Conservation (phyloP, 495 filamentous ascomycete genomes). For the Paragyromitra xinjiangensis region DNA sequence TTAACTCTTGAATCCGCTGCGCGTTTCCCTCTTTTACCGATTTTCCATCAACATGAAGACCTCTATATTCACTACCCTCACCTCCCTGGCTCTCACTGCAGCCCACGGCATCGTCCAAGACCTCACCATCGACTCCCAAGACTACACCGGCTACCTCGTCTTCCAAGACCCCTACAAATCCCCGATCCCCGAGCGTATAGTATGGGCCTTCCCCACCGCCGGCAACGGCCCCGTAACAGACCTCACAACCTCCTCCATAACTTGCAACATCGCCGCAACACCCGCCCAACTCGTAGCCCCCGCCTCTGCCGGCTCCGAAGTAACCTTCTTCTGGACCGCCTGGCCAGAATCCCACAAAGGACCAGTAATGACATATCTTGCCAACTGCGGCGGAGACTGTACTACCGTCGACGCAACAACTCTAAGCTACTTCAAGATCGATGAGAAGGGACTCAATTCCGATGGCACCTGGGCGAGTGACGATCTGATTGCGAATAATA, state of each 20-base stretch:
- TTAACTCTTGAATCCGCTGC: background rate
- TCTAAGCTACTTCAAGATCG: slow-evolving; percentile 65
- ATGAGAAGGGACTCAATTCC: slow-evolving; percentile 60
- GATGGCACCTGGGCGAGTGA: slow-evolving; percentile 58
- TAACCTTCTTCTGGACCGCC: slow-evolving; percentile 71
- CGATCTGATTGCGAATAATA: slow-evolving; percentile 44
- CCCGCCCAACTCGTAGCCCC: slow-evolving; percentile 65
- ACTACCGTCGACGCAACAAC: slow-evolving; percentile 69
- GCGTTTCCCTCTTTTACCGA: slow-evolving; percentile 10
- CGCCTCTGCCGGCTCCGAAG: slow-evolving; percentile 65
- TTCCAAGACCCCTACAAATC: slow-evolving; percentile 58
- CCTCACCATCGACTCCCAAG: slow-evolving; percentile 67
- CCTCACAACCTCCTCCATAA: slow-evolving; percentile 67
- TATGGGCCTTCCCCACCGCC: slow-evolving; percentile 62
- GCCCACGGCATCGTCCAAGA: slow-evolving; percentile 72
- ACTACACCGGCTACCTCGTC: slow-evolving; percentile 64
- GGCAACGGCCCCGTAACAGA: slow-evolving; percentile 67
- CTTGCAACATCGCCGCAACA: slow-evolving; percentile 71
- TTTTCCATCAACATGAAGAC: slow-evolving; percentile 38
- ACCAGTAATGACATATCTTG: slow-evolving; percentile 76
- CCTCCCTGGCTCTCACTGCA: slow-evolving; percentile 63
- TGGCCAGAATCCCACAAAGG: slow-evolving; percentile 76
- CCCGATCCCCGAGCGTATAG: slow-evolving; percentile 61
- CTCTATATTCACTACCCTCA: slow-evolving; percentile 59
- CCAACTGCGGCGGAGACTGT: slow-evolving; percentile 76